Conservation (phyloP, 352 stramenopile species). For the Pythium apleroticum region DNA sequence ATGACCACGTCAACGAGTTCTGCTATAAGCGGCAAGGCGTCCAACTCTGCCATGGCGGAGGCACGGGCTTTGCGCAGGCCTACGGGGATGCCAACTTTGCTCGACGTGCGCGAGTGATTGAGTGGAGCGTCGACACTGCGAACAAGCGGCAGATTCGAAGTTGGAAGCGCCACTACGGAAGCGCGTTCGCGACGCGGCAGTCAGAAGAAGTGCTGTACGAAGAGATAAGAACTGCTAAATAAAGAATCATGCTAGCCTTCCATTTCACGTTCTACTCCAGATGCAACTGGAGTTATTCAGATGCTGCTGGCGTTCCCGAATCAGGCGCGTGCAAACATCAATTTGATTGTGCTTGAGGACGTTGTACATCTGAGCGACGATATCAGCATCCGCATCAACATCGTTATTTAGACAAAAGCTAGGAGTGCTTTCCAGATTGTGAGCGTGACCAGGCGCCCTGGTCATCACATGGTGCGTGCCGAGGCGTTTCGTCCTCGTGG, state of each 20-base stretch:
- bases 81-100: constrained; percentile 37
- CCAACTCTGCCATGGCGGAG: constrained; percentile 58
- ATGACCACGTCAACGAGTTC: constrained; percentile 69
- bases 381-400: too few relatives aligned
- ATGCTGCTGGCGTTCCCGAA: background rate
- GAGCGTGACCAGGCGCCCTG: too few relatives aligned
- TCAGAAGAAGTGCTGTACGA: constrained; percentile 17
- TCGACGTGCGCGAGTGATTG: constrained; percentile 49
- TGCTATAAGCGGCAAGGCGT: constrained; percentile 42
- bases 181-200: constrained; percentile 10
- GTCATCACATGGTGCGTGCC: too few relatives aligned
- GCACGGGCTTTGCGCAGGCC: constrained; percentile 42
- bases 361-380: background rate
- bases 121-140: constrained; percentile 45
- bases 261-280: too few relatives aligned
- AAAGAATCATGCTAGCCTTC: too few relatives aligned
- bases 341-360: background rate
- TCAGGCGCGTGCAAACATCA: background rate
- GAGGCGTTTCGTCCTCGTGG: too few relatives aligned
- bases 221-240: background rate
- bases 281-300: too few relatives aligned
- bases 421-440: too few relatives aligned
- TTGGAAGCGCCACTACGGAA: constrained; percentile 34
- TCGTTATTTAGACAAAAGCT: too few relatives aligned
- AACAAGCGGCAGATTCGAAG: constrained; percentile 23